Conservation (phyloP, 2,329 filamentous ascomycete genomes). For the Claviceps cyperi region DNA sequence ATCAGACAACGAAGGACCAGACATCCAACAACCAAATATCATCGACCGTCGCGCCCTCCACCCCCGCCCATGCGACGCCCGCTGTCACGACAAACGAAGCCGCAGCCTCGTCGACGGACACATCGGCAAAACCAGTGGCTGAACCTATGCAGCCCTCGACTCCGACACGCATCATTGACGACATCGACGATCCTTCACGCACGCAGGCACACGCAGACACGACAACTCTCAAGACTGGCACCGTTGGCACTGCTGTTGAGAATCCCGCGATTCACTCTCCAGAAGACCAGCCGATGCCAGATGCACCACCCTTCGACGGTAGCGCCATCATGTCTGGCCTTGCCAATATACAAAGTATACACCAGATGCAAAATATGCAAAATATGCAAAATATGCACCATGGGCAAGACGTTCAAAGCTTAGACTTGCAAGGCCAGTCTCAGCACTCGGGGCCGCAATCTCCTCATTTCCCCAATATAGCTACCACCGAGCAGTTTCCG, state of each 20-base stretch:
- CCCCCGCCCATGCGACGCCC: neutral
- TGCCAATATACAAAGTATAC: neutral
- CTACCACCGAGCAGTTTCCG: slow-evolving; percentile 13
- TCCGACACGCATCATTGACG: slow-evolving; percentile 1
- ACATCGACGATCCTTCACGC: neutral
- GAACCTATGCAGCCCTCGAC: slow-evolving; percentile 6
- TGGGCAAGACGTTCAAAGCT: too few relatives aligned
- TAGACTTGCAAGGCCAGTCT: too few relatives aligned
- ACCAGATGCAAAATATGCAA: neutral
- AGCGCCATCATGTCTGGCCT: slow-evolving; percentile 1
- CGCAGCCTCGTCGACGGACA: neutral
- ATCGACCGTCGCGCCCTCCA: neutral
- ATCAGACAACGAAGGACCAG: too few relatives aligned
- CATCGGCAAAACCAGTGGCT: neutral
- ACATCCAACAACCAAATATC: too few relatives aligned
- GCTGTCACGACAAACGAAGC: neutral
- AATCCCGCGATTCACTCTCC: neutral
- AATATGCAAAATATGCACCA: too few relatives aligned
- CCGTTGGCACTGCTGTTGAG: neutral
- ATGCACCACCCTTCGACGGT: slow-evolving; percentile 3
- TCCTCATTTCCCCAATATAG: slow-evolving; percentile 3
- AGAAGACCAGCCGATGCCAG: slow-evolving; percentile 8
- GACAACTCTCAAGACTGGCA: neutral
- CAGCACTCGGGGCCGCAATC: neutral
- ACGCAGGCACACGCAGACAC: neutral